These are phyloP conservation scores for Eucalyptus polyanthemos DNA, from an alignment of 345 rosid species.

Conservation along the genomic window DNA sequence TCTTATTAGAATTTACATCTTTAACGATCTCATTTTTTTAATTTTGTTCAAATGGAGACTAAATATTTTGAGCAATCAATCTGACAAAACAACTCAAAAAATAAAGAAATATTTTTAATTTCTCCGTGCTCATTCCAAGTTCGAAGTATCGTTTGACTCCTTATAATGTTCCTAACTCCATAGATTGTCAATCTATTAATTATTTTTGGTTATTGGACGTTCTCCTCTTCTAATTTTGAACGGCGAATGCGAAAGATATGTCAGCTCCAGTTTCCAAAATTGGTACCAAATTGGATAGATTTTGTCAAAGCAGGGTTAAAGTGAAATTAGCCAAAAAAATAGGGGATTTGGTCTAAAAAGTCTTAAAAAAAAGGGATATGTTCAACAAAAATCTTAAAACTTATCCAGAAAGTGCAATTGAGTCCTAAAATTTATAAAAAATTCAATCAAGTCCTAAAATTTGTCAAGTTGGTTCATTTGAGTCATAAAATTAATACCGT, in stretches of 20 bases:
- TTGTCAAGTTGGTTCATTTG: no score
- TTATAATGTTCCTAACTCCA: background rate
- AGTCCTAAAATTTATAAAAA: no score
- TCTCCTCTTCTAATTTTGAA: background rate
- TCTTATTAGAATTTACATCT: background rate
- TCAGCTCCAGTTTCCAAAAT: background rate
- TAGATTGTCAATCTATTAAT: background rate
- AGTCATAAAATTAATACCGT: no score
- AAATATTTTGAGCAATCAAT: background rate
- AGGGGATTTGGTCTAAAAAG: background rate
- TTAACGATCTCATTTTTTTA: background rate
- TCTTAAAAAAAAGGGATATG: no score
- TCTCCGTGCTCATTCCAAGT: background rate
- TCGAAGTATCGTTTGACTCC: background rate
- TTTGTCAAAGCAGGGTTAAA: background rate
- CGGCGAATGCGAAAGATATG: background rate
- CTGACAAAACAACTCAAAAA: background rate
- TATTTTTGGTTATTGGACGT: background rate
- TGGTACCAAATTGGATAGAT: background rate
- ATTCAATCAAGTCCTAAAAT: no score
- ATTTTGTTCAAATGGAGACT: fast-evolving
- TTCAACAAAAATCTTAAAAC: no score
- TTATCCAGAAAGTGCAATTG: no score
- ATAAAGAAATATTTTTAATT: background rate
- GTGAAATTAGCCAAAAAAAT: background rate